Conservation (phyloP, 495 filamentous ascomycete genomes). For the Articulospora tetracladia region DNA sequence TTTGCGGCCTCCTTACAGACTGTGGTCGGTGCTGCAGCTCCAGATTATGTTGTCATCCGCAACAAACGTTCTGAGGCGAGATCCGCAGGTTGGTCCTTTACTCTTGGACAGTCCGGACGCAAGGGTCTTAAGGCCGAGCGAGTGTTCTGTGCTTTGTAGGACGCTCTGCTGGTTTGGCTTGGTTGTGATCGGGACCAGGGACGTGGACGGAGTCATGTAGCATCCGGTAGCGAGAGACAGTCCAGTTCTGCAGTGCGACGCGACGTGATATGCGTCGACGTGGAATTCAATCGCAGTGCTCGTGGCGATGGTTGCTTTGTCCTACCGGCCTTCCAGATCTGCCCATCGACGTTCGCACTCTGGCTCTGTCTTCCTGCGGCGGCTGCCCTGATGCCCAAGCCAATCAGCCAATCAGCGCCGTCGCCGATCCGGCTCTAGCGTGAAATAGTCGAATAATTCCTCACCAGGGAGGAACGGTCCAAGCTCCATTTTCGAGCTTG, state of each 20-base stretch:
- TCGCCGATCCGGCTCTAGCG: background rate
- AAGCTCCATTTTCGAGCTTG: constrained; percentile 2
- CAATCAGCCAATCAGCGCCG: background rate
- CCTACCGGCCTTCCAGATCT: background rate
- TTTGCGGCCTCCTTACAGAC: constrained; percentile 9
- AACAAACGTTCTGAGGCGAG: background rate
- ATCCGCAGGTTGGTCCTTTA: background rate
- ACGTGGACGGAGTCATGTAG: no score
- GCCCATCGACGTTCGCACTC: no score
- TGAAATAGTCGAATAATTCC: background rate
- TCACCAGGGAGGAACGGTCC: background rate
- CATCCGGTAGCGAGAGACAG: background rate
- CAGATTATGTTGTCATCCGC: constrained; percentile 17
- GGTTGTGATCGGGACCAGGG: no score
- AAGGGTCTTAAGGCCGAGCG: background rate
- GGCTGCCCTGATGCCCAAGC: background rate
- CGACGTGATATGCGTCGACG: background rate
- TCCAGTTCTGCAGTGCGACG: background rate
- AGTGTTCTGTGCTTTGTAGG: background rate
- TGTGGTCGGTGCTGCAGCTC: constrained; percentile 7
- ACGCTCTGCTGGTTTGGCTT: no score
- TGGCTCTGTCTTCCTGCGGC: background rate
- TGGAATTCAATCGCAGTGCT: background rate
- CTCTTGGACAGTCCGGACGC: background rate
- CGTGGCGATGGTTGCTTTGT: background rate